These are phyloP conservation scores for Bimuria novae-zelandiae DNA, from an alignment of 2,329 filamentous ascomycete species.

Conservation along the genomic window DNA sequence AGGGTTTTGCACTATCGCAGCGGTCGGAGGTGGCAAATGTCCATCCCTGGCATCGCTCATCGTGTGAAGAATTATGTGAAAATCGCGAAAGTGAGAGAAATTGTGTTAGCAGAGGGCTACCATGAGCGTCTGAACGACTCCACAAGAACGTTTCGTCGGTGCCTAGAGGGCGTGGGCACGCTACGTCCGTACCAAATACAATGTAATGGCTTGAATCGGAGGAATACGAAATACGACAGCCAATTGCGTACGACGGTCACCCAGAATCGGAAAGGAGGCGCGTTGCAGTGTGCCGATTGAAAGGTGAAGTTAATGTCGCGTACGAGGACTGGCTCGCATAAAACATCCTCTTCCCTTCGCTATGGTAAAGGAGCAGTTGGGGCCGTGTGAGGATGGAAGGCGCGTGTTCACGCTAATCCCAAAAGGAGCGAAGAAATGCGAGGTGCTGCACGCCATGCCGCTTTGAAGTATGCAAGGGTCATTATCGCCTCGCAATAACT, in stretches of 20 bases:
- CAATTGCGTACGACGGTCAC: background rate
- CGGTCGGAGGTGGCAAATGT: constrained; percentile 12
- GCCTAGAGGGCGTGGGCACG: background rate
- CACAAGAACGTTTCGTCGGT: background rate
- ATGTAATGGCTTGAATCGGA: background rate
- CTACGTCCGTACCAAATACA: too few relatives aligned
- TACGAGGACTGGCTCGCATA: too few relatives aligned
- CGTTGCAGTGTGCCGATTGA: background rate
- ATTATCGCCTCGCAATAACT: background rate
- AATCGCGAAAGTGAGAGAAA: background rate
- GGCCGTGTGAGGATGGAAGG: background rate
- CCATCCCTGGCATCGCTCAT: constrained; percentile 1
- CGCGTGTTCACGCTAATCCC: constrained; percentile 1
- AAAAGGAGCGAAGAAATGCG: constrained; percentile 9
- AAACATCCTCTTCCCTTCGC: background rate
- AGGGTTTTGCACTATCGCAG: constrained; percentile 17
- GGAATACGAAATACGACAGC: constrained; percentile 2
- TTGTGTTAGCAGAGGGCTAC: background rate
- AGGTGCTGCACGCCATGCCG: background rate
- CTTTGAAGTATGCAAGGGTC: background rate
- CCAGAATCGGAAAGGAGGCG: background rate
- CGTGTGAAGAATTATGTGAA: background rate
- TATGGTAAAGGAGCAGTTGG: background rate
- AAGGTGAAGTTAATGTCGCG: background rate
- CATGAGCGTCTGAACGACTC: background rate